Conservation (phyloP, 2,329 filamentous ascomycete species). For the Fusarium agapanthi region DNA sequence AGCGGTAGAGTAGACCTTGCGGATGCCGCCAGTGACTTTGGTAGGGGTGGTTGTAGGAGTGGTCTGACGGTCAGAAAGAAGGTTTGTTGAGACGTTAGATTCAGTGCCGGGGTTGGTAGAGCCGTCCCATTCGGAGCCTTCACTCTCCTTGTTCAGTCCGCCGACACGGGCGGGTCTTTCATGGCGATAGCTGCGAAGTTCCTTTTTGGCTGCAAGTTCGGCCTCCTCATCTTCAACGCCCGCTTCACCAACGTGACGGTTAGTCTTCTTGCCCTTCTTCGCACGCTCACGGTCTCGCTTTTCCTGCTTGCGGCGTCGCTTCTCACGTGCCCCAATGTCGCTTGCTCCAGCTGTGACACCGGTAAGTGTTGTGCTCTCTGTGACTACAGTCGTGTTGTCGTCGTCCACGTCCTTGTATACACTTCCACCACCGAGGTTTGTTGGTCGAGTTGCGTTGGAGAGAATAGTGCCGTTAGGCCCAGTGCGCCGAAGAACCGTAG, state of each 20-base stretch:
- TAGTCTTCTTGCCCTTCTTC: conserved; percentile 56
- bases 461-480: conserved; percentile 90
- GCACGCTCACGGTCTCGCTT: conserved; percentile 53
- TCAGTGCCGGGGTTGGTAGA: conserved; percentile 69
- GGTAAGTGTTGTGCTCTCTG: conserved; percentile 56
- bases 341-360: conserved; percentile 67
- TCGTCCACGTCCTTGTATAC: conserved; percentile 76
- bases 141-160: conserved; percentile 83
- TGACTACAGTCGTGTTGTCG: conserved; percentile 56
- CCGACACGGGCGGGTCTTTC: conserved; percentile 89
- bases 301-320: conserved; percentile 62
- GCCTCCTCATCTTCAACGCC: conserved; percentile 70
- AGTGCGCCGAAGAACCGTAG: conserved; percentile 86
- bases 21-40: conserved; percentile 55
- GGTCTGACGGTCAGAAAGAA: conserved; percentile 66
- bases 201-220: conserved; percentile 70
- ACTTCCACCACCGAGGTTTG: conserved; percentile 86
- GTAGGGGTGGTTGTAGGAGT: conserved; percentile 64
- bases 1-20: conserved; percentile 69
- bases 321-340: conserved; percentile 64
- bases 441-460: conserved; percentile 82
- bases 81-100: conserved; percentile 70
- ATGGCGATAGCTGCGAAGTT: conserved; percentile 84
- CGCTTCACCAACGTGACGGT: conserved; percentile 63
- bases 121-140: conserved; percentile 83